A percentile compares a stretch with the other conserved stretches of the same genome.
Conservation (phyloP, 2,329 filamentous ascomycete species). For the Exophiala spinifera region DNA sequence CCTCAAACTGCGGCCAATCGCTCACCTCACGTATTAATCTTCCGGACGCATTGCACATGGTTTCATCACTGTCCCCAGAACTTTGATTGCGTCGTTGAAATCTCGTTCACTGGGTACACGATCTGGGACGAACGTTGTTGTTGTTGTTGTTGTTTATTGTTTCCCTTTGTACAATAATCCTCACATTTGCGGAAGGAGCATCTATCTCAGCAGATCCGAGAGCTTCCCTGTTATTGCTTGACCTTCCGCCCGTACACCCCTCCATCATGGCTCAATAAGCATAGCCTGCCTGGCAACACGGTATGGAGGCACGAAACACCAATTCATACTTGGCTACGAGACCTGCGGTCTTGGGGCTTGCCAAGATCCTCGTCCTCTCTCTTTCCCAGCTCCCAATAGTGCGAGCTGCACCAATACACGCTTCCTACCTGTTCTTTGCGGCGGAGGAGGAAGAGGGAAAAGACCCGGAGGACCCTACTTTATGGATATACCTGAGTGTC, state of each 20-base stretch:
- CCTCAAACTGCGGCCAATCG: not conserved
- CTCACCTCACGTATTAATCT: not conserved
- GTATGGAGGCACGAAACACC: conserved; percentile 14
- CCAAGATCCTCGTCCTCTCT: conserved; percentile 41
- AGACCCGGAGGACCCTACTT: conserved; percentile 57
- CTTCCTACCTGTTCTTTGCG: conserved; percentile 21
- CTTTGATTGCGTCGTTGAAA: too few relatives aligned
- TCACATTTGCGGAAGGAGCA: too few relatives aligned
- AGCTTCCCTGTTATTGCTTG: too few relatives aligned
- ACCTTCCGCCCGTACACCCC: not conserved
- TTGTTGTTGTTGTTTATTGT: too few relatives aligned
- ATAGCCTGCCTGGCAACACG: not conserved
- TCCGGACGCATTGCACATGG: not conserved
- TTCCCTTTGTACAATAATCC: too few relatives aligned
- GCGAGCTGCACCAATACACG: conserved; percentile 37
- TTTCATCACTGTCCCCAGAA: not conserved
- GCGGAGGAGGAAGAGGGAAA: conserved; percentile 43
- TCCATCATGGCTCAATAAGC: conserved; percentile 10
- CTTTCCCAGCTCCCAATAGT: conserved; percentile 39
- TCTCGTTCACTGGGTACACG: too few relatives aligned
- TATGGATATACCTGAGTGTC: conserved; percentile 78
- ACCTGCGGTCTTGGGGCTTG: conserved; percentile 40
- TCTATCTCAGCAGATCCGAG: too few relatives aligned
- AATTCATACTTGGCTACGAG: conserved; percentile 36
- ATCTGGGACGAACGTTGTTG: too few relatives aligned